Evolutionary conservation across 2,329 filamentous ascomycete genomes (phyloP).

Genomic region (Paecilomyces variotii): DNA sequence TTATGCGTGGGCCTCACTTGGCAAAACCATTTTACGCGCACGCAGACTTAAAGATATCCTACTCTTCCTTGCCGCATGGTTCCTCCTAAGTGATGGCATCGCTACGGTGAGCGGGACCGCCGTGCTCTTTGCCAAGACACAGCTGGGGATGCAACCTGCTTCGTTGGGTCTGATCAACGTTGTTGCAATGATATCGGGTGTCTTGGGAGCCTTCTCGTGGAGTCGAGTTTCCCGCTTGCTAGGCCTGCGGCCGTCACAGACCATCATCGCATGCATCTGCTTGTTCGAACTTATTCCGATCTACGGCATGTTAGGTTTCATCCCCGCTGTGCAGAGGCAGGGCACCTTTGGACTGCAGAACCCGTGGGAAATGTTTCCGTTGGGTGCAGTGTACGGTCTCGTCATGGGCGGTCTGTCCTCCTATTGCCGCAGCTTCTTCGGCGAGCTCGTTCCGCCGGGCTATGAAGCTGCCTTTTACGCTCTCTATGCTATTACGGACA

Average conservation of each 20-base stretch:
- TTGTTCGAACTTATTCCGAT: conserved; percentile 89
- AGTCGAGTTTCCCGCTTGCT: conserved; percentile 64
- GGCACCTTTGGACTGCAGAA: conserved; percentile 82
- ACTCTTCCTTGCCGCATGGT: conserved; percentile 86
- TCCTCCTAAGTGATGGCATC: conserved; percentile 86
- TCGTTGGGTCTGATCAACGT: conserved; percentile 89
- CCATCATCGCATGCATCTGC: conserved; percentile 82
- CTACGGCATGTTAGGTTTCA: conserved; percentile 81
- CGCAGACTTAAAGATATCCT: conserved; percentile 68
- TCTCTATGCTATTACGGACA: conserved; percentile 94
- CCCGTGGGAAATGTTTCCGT: conserved; percentile 92
- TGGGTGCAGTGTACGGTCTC: conserved; percentile 85
- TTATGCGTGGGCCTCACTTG: conserved; percentile 82
- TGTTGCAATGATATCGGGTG: conserved; percentile 75
- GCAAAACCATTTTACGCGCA: conserved; percentile 69
- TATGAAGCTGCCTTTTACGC: conserved; percentile 96
- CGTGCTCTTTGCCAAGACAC: conserved; percentile 90
- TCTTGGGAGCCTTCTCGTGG: conserved; percentile 87
- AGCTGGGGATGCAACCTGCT: conserved; percentile 80
- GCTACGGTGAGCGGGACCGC: conserved; percentile 92
- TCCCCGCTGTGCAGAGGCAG: conserved; percentile 66
- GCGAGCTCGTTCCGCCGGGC: conserved; percentile 86
- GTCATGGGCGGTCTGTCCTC: conserved; percentile 87
- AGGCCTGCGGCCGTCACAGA: conserved; percentile 68
- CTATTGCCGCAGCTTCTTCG: conserved; percentile 87